Conservation (phyloP, 2,329 filamentous ascomycete species). For the Helminthosporium solani region DNA sequence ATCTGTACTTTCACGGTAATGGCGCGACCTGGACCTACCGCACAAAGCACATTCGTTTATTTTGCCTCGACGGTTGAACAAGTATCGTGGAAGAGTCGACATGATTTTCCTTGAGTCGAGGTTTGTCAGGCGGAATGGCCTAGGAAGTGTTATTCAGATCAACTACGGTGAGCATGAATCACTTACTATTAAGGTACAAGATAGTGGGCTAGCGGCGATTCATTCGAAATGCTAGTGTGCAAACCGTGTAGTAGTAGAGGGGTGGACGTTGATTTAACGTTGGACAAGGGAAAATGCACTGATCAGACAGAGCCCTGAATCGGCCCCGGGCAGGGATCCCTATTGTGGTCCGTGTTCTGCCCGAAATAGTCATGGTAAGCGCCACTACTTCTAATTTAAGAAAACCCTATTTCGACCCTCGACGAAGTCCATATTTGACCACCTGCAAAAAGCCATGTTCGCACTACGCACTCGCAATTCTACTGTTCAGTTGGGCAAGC, state of each 20-base stretch:
- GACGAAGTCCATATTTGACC: slow-evolving; percentile 10
- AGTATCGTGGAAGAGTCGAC: slow-evolving; percentile 9
- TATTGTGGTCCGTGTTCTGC: slow-evolving; percentile 9
- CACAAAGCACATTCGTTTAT: slow-evolving; percentile 9
- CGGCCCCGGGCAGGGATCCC: slow-evolving; percentile 7
- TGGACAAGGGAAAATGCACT: slow-evolving; percentile 9
- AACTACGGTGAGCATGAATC: slow-evolving; percentile 6
- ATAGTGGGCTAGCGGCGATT: slow-evolving; percentile 6
- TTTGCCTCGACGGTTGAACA: slow-evolving; percentile 8
- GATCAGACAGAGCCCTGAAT: slow-evolving; percentile 10
- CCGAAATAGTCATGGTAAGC: slow-evolving; percentile 11
- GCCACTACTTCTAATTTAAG: slow-evolving; percentile 12
- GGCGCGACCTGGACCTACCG: slow-evolving; percentile 4
- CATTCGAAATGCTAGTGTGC: slow-evolving; percentile 6
- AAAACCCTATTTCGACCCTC: slow-evolving; percentile 10
- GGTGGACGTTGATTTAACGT: slow-evolving; percentile 9
- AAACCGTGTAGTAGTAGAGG: slow-evolving; percentile 7
- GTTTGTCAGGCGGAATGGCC: slow-evolving; percentile 6
- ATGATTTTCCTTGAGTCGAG: slow-evolving; percentile 9
- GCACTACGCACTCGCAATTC: slow-evolving; percentile 7
- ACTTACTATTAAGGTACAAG: slow-evolving; percentile 11
- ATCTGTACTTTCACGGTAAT: slow-evolving; percentile 11
- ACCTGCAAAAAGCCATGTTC: slow-evolving; percentile 7
- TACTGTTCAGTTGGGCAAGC: slow-evolving; percentile 4
- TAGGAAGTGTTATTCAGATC: slow-evolving; percentile 11